Evolutionary conservation across 129 eudicot species (phyloP), one percentile per base, ranked within the genome.

Genomic region (Artemisia tridentata): DNA sequence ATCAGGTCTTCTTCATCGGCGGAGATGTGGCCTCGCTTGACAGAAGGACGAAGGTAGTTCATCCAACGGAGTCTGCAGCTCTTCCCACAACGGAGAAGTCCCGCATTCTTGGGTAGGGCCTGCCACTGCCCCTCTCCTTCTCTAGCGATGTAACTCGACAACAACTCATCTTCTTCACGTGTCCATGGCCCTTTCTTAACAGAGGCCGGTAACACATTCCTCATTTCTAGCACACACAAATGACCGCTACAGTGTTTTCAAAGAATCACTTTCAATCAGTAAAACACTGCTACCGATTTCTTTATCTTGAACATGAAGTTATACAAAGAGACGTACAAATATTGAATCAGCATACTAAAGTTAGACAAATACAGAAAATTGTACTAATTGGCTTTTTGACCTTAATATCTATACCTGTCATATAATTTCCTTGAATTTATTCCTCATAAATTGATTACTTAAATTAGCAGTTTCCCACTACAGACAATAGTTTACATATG

Each of bases 61-160:
- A 90, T 80, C 96, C 93, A 89, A 18, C 93, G 77, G 31, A 89
- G 93, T 48, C 96, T 82, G 80, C 93, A 89, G 63, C 96, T 86
- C 80, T 89, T 89, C 31, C 93, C 93, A 18, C 96, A 89, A 3
- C 90, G 78, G 46, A 57, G 69, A 13, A 89, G 83, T 1, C 96
- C 93, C 10, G 92, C 96, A 71, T 69, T 66, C 64, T 74, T 74
- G 4, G 96, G 89, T 13, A 88, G 72, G 1, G 84, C 79, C 15
- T 85, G 75, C 96, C 96, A 88, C 77, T 74, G 68, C 49, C 96
- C 88, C 64, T 79, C 87, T 0, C 96, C 96, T 76, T 85, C 88
- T 66, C 71, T 74, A 46, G 48, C 81, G 38, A 88, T 71, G 64
- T 83, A 88, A 49, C 61, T 65, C 3, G 84, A 53, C 62, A 88